Evolutionary conservation across 352 stramenopile species (phyloP).

Genomic region (Pythium dissotocum): DNA sequence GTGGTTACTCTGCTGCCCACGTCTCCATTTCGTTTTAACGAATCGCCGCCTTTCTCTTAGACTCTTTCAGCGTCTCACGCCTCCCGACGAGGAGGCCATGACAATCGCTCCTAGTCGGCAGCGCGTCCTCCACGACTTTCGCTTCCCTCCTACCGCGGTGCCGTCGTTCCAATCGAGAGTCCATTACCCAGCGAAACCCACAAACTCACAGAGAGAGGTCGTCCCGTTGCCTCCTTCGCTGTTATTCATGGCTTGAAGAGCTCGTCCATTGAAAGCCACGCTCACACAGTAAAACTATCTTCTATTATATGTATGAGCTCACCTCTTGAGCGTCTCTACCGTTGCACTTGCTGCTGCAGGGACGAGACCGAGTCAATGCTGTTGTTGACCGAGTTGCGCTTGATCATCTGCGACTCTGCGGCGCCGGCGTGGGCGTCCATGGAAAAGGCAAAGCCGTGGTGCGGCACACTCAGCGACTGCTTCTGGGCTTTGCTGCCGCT

Average conservation of each 20-base stretch:
- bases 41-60: not conserved
- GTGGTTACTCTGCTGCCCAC: not conserved
- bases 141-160: not conserved
- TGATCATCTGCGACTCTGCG: slow-evolving; percentile 47
- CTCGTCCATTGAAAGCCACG: no score
- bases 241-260: not conserved
- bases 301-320: not conserved
- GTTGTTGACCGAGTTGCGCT: slow-evolving; percentile 9
- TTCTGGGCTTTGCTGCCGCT: slow-evolving; percentile 27
- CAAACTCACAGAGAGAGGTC: not conserved
- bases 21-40: not conserved
- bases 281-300: no score
- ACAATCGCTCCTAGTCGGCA: not conserved
- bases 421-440: slow-evolving; percentile 54
- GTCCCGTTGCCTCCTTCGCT: not conserved
- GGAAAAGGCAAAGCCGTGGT: slow-evolving; percentile 79
- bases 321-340: not conserved
- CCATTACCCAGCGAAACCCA: not conserved
- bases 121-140: slow-evolving; percentile 12
- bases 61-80: not conserved
- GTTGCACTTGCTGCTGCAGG: not conserved
- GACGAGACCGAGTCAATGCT: not conserved
- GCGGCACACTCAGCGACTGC: slow-evolving; percentile 33
- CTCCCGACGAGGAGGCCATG: no score
- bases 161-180: slow-evolving; percentile 14